Evolutionary conservation across 2,329 filamentous ascomycete genomes (phyloP).

Genomic region (Ophiostoma pallidulum): DNA sequence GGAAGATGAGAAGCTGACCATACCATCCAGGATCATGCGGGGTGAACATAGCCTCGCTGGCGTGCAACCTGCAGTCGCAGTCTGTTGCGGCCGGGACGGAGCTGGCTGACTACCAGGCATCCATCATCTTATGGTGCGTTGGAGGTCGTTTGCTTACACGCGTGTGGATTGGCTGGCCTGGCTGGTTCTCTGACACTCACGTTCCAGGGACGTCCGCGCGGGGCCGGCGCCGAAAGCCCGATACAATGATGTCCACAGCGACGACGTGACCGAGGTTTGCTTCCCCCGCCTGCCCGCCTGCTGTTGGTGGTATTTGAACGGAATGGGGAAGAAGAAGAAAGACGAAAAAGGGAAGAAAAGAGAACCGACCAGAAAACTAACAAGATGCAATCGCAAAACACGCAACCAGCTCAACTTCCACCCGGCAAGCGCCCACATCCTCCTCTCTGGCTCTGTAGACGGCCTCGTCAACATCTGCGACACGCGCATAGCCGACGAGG

Average conservation of each 20-base stretch:
- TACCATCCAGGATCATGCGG: conserved; percentile 14
- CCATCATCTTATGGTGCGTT: conserved; percentile 50
- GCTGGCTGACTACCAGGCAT: conserved; percentile 52
- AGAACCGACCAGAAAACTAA: too few relatives aligned
- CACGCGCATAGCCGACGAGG: conserved; percentile 59
- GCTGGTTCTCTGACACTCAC: too few relatives aligned
- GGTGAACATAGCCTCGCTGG: conserved; percentile 50
- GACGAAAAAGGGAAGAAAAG: too few relatives aligned
- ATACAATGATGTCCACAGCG: conserved; percentile 57
- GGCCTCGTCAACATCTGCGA: conserved; percentile 72
- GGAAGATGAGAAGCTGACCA: conserved; percentile 4
- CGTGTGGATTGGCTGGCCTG: too few relatives aligned
- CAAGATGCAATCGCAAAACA: too few relatives aligned
- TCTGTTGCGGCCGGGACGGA: conserved; percentile 66
- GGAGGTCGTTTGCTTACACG: too few relatives aligned
- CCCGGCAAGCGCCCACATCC: conserved; percentile 47
- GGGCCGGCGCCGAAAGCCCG: conserved; percentile 37
- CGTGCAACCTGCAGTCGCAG: conserved; percentile 46
- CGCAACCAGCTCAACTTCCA: conserved; percentile 53
- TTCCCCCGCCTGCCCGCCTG: too few relatives aligned
- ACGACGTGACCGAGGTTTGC: conserved; percentile 52
- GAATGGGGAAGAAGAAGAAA: too few relatives aligned
- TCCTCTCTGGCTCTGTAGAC: conserved; percentile 71
- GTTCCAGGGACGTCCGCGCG: conserved; percentile 48
- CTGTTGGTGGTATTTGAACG: too few relatives aligned